phyloP scores from a whole-genome alignment of 345 rosid genomes.

The Citrus reticulata region DNA sequence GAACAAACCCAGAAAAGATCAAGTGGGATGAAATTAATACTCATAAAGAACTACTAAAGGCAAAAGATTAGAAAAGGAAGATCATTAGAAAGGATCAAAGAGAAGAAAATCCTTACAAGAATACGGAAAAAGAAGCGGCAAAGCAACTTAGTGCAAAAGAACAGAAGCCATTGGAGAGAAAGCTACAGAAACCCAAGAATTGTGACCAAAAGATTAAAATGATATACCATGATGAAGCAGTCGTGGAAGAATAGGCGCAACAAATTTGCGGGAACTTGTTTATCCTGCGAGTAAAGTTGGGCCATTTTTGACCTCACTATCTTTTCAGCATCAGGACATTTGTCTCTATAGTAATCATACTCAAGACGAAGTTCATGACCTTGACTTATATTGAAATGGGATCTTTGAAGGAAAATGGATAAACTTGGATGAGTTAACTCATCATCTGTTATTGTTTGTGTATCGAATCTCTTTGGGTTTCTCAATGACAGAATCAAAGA shows the following conservation, averaged over 20 bases:
- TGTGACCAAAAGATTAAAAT: background rate
- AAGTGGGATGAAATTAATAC: no score
- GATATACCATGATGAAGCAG: conserved; percentile 36
- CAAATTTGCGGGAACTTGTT: conserved; percentile 23
- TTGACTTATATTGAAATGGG: background rate
- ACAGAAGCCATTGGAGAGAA: background rate
- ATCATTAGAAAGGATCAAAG: no score
- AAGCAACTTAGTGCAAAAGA: background rate
- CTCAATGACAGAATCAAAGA: conserved; percentile 17
- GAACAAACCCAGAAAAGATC: no score
- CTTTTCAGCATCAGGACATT: conserved; percentile 37
- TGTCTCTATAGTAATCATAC: conserved; percentile 38
- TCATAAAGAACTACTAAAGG: no score
- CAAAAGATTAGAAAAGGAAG: no score
- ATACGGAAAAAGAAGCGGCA: no score
- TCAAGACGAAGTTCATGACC: conserved; percentile 9
- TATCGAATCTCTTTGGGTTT: background rate
- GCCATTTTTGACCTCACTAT: conserved; percentile 29
- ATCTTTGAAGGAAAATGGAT: conserved; percentile 11
- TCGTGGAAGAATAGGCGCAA: conserved; percentile 45
- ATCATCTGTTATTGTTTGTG: background rate
- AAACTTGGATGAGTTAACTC: background rate
- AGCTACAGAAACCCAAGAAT: background rate
- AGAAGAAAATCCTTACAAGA: no score
- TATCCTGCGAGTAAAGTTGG: conserved; percentile 17